phyloP scores from a whole-genome alignment of 2,329 filamentous ascomycete species.

The Talaromyces sp. region DNA sequence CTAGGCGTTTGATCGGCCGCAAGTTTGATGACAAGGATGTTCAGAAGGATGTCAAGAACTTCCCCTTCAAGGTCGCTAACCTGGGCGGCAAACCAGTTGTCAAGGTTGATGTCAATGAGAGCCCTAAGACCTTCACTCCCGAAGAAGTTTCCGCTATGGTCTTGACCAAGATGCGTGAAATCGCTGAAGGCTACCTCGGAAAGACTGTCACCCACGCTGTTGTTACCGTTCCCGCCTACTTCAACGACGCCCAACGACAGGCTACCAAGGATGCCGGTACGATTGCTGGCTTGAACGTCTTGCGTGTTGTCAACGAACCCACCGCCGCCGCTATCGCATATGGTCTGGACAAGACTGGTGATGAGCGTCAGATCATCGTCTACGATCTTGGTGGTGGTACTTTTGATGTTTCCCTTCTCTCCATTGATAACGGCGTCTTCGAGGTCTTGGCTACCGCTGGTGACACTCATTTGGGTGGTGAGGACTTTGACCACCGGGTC shows the following conservation, averaged over 20 bases:
- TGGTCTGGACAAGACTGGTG: conserved; percentile 79
- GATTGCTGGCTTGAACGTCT: conserved; percentile 89
- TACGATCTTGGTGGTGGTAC: conserved; percentile 94
- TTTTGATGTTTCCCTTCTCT: conserved; percentile 89
- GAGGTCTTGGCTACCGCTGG: conserved; percentile 91
- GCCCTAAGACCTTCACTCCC: conserved; percentile 59
- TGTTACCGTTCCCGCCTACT: conserved; percentile 93
- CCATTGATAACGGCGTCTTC: conserved; percentile 86
- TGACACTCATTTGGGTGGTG: conserved; percentile 96
- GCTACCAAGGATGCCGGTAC: conserved; percentile 91
- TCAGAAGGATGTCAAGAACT: conserved; percentile 93
- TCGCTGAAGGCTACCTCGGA: conserved; percentile 58
- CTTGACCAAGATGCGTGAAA: conserved; percentile 63
- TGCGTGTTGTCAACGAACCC: conserved; percentile 94
- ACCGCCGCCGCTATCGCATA: conserved; percentile 94
- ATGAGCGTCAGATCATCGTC: conserved; percentile 83
- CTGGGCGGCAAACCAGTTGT: conserved; percentile 88
- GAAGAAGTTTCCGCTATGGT: conserved; percentile 65
- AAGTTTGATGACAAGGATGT: conserved; percentile 81
- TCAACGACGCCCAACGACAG: conserved; percentile 97
- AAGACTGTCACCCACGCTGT: conserved; percentile 61
- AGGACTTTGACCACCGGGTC: conserved; percentile 97
- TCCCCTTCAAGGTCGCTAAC: conserved; percentile 89
- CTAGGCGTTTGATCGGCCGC: conserved; percentile 75
- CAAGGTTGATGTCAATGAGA: conserved; percentile 57